phyloP scores from a whole-genome alignment of 257 asterid genomes.

The Nicotiana tabacum region DNA sequence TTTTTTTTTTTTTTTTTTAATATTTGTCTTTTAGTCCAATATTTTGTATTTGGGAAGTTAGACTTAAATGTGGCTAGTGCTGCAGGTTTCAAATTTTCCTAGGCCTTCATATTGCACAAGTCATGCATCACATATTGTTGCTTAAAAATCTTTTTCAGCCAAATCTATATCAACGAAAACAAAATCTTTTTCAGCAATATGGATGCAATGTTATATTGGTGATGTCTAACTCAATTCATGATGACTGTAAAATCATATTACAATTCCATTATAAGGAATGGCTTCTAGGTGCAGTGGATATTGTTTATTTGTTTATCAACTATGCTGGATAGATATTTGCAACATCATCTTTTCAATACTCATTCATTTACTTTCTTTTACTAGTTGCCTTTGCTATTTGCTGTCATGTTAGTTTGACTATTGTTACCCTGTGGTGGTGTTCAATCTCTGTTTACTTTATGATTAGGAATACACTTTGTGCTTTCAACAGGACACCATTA shows the following conservation, averaged over 20 bases:
- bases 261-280: background rate
- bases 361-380: background rate
- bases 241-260: background rate
- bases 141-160: background rate
- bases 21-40: background rate
- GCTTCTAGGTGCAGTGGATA: background rate
- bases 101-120: background rate
- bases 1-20: background rate
- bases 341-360: background rate
- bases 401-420: background rate
- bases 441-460: background rate
- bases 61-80: background rate
- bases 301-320: background rate
- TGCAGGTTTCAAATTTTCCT: background rate
- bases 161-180: background rate
- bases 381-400: background rate
- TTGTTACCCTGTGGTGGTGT: background rate
- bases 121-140: background rate
- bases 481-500: conserved; percentile 49
- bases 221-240: background rate
- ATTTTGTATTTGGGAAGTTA: background rate
- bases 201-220: too few species aligned
- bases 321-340: background rate
- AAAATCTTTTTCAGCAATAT: too few species aligned
- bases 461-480: background rate